phyloP scores from a whole-genome alignment of 257 asterid genomes.

The Fraxinus anomala region DNA sequence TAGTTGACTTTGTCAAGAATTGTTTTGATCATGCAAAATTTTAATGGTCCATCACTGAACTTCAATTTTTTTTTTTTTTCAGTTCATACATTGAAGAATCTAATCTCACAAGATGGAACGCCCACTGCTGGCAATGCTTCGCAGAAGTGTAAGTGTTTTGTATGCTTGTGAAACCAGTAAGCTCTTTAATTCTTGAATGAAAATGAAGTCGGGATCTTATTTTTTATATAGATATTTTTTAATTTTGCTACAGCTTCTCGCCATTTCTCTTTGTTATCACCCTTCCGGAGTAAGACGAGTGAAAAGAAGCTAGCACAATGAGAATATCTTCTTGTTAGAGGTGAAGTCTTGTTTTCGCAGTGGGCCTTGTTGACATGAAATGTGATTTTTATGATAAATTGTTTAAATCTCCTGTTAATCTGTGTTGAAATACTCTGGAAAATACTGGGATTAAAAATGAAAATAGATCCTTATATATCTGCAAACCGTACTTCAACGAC shows the following conservation, averaged over 20 bases:
- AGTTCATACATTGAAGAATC: constrained; percentile 79
- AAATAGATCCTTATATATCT: constrained; percentile 18
- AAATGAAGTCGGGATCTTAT: not conserved
- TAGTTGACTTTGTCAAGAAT: not conserved
- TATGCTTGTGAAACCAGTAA: not conserved
- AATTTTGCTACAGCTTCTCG: constrained; percentile 61
- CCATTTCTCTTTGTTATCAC: constrained; percentile 74
- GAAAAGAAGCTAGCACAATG: constrained; percentile 62
- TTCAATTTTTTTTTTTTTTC: constrained; percentile 21
- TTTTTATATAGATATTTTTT: constrained; percentile 25
- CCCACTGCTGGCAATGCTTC: constrained; percentile 50
- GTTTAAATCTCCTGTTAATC: not conserved
- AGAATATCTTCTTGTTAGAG: constrained; percentile 25
- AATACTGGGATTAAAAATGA: constrained; percentile 5
- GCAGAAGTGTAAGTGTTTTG: constrained; percentile 64
- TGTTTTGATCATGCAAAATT: not conserved
- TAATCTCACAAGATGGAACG: constrained; percentile 71
- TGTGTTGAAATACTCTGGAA: not conserved
- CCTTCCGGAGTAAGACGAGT: constrained; percentile 71
- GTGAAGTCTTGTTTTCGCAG: constrained; percentile 12
- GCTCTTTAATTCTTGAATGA: not conserved
- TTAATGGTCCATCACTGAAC: not conserved
- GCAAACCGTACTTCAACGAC: constrained; percentile 15
- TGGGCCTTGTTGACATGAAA: not conserved
- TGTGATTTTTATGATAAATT: not conserved